Percentiles rank a stretch among this genome's conserved stretches.
phyloP scores from a whole-genome alignment of 106 monocot species.

The Dendrobium officinale region DNA sequence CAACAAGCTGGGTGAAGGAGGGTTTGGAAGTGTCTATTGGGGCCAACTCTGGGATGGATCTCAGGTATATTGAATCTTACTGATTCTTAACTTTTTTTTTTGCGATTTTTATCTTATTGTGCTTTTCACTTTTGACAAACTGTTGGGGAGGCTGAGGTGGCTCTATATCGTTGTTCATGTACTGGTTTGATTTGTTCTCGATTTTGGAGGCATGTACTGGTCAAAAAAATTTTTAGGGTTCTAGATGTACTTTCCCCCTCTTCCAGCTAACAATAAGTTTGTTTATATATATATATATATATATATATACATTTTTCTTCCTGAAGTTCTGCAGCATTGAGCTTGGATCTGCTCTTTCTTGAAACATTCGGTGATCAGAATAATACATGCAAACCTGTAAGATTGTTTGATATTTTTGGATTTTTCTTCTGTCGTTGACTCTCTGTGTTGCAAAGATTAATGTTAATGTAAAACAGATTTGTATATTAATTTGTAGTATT shows the following conservation, averaged over 20 bases:
- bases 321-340: too few species aligned
- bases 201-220: background rate
- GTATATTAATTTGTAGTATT: too few species aligned
- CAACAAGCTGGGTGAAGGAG: constrained; percentile 42
- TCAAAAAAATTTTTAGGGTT: background rate
- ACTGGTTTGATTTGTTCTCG: background rate
- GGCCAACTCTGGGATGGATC: constrained; percentile 29
- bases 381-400: too few species aligned
- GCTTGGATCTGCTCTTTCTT: too few species aligned
- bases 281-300: too few species aligned
- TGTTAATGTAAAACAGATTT: too few species aligned
- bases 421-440: too few species aligned
- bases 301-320: too few species aligned
- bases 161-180: background rate
- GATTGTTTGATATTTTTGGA: too few species aligned
- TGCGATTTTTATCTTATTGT: background rate
- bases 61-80: constrained; percentile 1
- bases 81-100: background rate
- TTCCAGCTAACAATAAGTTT: too few species aligned
- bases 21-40: constrained; percentile 50
- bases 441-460: too few species aligned
- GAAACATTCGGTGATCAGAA: too few species aligned
- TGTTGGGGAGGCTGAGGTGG: background rate
- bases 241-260: background rate
- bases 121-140: background rate